Evolutionary conservation across 1,139 yeast species (phyloP).

Genomic region (Yarrowia galli): DNA sequence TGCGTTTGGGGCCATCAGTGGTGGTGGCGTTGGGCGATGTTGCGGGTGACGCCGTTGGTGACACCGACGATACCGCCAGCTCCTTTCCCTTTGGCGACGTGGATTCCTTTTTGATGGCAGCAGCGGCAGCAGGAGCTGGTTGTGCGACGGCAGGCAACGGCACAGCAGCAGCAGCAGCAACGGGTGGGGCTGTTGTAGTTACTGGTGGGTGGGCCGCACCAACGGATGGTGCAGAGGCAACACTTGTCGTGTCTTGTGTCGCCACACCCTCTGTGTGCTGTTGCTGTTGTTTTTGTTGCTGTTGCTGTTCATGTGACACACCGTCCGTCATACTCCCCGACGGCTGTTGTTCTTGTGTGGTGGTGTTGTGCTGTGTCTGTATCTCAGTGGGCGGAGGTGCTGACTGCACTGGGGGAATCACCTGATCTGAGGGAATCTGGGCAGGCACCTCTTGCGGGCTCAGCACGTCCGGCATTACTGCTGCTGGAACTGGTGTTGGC

Average conservation of each 20-base stretch:
- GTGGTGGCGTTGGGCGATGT: constrained; percentile 5
- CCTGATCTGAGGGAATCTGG: neutral
- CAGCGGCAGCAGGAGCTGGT: neutral
- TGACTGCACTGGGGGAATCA: neutral
- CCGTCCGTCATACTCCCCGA: neutral
- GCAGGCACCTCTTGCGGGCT: neutral
- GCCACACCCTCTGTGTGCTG: constrained; percentile 1
- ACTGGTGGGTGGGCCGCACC: no score
- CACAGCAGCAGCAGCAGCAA: no score
- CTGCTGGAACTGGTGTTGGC: neutral
- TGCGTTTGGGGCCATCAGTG: constrained; percentile 8
- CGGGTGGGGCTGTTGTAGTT: no score
- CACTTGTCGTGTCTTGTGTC: no score
- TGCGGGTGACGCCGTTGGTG: neutral
- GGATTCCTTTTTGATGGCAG: neutral
- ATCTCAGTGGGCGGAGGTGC: neutral
- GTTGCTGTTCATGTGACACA: neutral
- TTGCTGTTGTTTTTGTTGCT: neutral
- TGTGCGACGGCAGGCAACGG: no score
- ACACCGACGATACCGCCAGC: neutral
- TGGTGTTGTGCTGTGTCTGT: constrained; percentile 1
- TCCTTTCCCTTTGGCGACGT: constrained; percentile 24
- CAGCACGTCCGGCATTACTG: neutral
- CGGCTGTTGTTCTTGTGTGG: no score
- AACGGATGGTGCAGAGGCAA: no score